A percentile compares a stretch with the other conserved stretches of the same genome.
phyloP scores from a whole-genome alignment of 352 stramenopile genomes.

The Phytophthora pinifolia region DNA sequence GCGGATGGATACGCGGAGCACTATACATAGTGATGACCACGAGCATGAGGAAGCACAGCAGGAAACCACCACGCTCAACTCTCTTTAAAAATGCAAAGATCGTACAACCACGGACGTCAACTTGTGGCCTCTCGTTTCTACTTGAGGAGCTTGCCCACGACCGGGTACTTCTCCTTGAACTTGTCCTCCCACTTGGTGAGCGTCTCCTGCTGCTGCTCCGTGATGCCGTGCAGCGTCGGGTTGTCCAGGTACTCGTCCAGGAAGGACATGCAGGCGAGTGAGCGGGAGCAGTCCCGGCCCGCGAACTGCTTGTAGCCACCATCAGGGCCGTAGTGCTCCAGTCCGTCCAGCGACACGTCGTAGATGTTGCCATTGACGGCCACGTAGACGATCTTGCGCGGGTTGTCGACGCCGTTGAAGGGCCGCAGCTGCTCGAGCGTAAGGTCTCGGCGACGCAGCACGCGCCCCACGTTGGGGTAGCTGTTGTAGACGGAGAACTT shows the following conservation, averaged over 20 bases:
- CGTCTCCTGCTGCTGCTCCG: constrained; percentile 91
- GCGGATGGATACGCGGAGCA: constrained; percentile 13
- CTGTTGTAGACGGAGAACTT: constrained; percentile 96
- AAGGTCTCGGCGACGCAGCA: constrained; percentile 79
- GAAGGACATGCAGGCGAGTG: constrained; percentile 97
- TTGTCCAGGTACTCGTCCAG: constrained; percentile 93
- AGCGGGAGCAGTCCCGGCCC: constrained; percentile 93
- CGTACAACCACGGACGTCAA: constrained; percentile 16
- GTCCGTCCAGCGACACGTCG: constrained; percentile 95
- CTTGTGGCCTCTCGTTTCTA: constrained; percentile 14
- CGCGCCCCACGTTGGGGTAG: constrained; percentile 94
- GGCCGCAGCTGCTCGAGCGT: constrained; percentile 84
- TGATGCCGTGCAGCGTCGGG: constrained; percentile 89
- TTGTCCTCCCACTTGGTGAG: constrained; percentile 97
- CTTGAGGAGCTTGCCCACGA: constrained; percentile 86
- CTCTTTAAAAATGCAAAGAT: constrained; percentile 11
- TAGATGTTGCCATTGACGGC: constrained; percentile 94
- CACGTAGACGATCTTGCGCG: constrained; percentile 93
- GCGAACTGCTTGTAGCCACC: constrained; percentile 96
- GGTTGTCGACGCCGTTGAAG: constrained; percentile 82
- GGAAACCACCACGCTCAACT: constrained; percentile 9
- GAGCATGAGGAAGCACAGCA: constrained; percentile 2
- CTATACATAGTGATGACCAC: constrained; percentile 26
- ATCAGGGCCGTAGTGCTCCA: constrained; percentile 93
- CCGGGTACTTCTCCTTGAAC: constrained; percentile 94